These are phyloP conservation scores for Trichoderma sp. DNA, from an alignment of 2,329 filamentous ascomycete genomes.

Conservation along the genomic window DNA sequence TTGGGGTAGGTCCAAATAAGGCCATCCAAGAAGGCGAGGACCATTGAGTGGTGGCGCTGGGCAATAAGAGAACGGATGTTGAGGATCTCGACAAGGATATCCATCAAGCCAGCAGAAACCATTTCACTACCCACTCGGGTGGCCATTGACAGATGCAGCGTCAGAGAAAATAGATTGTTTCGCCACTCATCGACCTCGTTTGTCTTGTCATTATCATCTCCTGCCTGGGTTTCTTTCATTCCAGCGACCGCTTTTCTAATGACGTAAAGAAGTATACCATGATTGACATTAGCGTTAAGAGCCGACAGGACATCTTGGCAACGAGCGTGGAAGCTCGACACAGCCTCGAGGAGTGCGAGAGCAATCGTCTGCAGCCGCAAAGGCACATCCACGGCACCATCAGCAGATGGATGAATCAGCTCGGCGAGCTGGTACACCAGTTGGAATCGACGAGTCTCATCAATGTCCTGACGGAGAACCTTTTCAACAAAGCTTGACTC, in stretches of 20 bases:
- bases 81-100: slow-evolving; percentile 86
- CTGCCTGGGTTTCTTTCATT: slow-evolving; percentile 62
- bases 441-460: slow-evolving; percentile 87
- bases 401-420: slow-evolving; percentile 80
- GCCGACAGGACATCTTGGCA: slow-evolving; percentile 83
- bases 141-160: slow-evolving; percentile 77
- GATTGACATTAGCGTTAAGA: slow-evolving; percentile 94
- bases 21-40: slow-evolving; percentile 85
- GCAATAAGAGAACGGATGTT: slow-evolving; percentile 80
- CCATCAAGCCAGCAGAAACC: slow-evolving; percentile 85
- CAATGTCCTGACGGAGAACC: slow-evolving; percentile 82
- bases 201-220: slow-evolving; percentile 62
- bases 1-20: slow-evolving; percentile 84
- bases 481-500: slow-evolving; percentile 85
- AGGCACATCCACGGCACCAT: slow-evolving; percentile 69
- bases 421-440: slow-evolving; percentile 91
- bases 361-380: slow-evolving; percentile 80
- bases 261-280: slow-evolving; percentile 91
- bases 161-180: slow-evolving; percentile 83
- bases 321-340: slow-evolving; percentile 77
- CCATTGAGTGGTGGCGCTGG: slow-evolving; percentile 79
- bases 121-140: slow-evolving; percentile 79
- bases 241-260: slow-evolving; percentile 87
- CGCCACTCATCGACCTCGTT: slow-evolving; percentile 86
- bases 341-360: slow-evolving; percentile 79